These are phyloP conservation scores for Lichtheimia hyalospora DNA, from an alignment of 371 early-diverging fungal species.

Conservation along the genomic window DNA sequence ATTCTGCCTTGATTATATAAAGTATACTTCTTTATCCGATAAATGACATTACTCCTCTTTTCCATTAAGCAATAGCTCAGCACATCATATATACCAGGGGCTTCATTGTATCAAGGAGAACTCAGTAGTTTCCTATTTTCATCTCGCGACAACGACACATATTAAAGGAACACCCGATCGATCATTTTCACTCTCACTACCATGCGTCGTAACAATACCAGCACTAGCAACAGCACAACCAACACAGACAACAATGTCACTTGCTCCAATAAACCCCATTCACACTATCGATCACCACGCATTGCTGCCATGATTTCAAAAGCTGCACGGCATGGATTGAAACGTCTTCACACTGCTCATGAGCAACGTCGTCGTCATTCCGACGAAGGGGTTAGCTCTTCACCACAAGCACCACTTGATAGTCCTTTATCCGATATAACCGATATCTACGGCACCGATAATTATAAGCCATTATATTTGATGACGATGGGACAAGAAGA, in stretches of 20 bases:
- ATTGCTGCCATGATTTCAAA: constrained; percentile 10
- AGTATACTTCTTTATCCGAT: no score
- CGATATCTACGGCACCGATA: neutral
- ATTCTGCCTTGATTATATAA: no score
- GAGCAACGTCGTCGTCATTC: constrained; percentile 10
- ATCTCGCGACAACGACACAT: no score
- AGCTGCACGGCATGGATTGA: constrained; percentile 17
- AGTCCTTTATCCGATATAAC: neutral
- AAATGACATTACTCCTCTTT: no score
- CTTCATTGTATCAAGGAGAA: no score
- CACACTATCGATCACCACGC: constrained; percentile 1
- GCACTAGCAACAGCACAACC: constrained; percentile 5
- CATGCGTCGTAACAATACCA: neutral
- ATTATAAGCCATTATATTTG: constrained; percentile 2
- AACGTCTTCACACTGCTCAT: constrained; percentile 10
- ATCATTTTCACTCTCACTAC: no score
- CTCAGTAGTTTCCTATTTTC: no score
- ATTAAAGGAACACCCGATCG: no score
- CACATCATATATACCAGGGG: no score
- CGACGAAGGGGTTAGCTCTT: neutral
- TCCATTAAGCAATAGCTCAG: no score
- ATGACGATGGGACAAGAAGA: constrained; percentile 20
- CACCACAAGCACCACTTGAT: constrained; percentile 3
- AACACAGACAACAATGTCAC: neutral
- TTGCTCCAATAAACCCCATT: neutral